phyloP scores from a whole-genome alignment of 495 filamentous ascomycete species.

The Xylaria scruposa region DNA sequence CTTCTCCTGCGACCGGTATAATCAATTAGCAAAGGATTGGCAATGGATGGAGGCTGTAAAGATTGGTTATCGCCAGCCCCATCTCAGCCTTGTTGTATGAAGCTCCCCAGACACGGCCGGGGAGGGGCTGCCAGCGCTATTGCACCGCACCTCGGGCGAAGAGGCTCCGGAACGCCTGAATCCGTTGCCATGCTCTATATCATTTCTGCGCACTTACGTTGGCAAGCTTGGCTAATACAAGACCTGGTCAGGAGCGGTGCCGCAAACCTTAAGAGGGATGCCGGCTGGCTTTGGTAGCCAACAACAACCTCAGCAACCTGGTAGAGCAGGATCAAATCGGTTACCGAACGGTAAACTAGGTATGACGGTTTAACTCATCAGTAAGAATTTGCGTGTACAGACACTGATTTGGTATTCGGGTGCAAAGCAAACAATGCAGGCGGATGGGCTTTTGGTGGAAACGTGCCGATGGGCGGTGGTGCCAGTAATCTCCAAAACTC shows the following conservation, averaged over 20 bases:
- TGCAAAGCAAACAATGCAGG: conserved; percentile 65
- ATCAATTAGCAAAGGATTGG: conserved; percentile 4
- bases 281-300: conserved; percentile 70
- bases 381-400: conserved; percentile 31
- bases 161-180: conserved; percentile 7
- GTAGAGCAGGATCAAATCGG: conserved; percentile 69
- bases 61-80: not conserved
- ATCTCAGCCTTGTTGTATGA: conserved; percentile 27
- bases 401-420: conserved; percentile 39
- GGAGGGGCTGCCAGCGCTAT: not conserved
- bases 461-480: conserved; percentile 72
- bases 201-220: conserved; percentile 19
- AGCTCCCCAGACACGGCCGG: conserved; percentile 1
- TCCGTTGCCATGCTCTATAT: conserved; percentile 2
- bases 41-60: conserved; percentile 4
- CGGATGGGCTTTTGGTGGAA: conserved; percentile 74
- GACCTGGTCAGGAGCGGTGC: conserved; percentile 63
- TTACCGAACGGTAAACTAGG: conserved; percentile 80
- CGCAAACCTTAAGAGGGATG: conserved; percentile 73
- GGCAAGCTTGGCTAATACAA: conserved; percentile 40
- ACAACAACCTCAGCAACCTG: conserved; percentile 65
- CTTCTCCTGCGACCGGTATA: not conserved
- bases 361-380: conserved; percentile 45
- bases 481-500: conserved; percentile 46
- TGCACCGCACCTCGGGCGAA: not conserved